Base-by-base conservation (phyloP, 2,329 filamentous ascomycete genomes). In the Tolypocladium cylindrosporum region DNA sequence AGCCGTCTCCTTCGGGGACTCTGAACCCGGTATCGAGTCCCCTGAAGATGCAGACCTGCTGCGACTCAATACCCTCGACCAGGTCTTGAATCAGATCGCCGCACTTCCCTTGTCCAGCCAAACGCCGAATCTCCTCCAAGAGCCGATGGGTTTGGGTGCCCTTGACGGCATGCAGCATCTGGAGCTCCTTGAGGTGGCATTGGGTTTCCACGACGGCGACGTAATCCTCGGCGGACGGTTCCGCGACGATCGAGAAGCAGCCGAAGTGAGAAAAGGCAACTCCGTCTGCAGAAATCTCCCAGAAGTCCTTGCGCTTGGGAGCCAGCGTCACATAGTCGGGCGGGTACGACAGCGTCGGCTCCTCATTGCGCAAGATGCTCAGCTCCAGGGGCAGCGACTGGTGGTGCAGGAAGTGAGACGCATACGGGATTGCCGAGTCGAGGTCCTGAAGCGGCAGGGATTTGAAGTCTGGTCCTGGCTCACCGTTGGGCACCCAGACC, bases 1-100 rank as follows among this genome's bases (percentile, higher is more conserved):
- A 65, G 8, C 60, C 65, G 14, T 63, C 61, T 2, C 68, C 65
- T 27, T 67, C 66, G 1, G 68, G 66, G 2, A 69, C 60, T 7
- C 65, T 65, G 45, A 74, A 74, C 6, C 72, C 72, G 5, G 70
- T 71, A 40, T 69, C 70, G 2, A 74, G 67, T 5, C 72, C 72
- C 57, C 69, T 68, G 59, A 66, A 72, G 51, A 73, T 56, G 24
- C 56, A 45, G 1, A 72, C 60, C 14, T 61, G 62, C 16, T 64
- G 61, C 27, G 64, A 55, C 27, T 62, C 60, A 4, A 72, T 63
- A 11, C 68, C 69, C 7, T 65, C 60, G 11, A 70, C 58, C 21
- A 73, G 64, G 11, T 59, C 58, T 11, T 63, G 61, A 5, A 72
- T 57, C 4, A 70, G 58, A n/a, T 63, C 43, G 5, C 60, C 60